Evolutionary conservation across 805 yeast genomes (phyloP), one percentile per base, ranked within the genome.

Genomic region (Candida railenensis): DNA sequence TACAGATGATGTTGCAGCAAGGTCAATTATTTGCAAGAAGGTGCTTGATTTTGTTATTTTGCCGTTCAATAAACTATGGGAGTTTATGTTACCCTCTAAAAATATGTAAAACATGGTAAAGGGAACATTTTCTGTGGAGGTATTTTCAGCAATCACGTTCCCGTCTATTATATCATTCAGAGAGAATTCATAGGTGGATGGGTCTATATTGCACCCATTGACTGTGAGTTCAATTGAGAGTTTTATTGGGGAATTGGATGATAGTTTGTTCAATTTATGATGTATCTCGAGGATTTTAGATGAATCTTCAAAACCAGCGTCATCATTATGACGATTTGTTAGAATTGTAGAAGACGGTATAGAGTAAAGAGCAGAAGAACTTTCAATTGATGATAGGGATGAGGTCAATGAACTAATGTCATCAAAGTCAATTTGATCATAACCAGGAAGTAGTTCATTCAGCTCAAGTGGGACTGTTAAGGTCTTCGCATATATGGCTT

Each of bases 61-160:
- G 4, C 21, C 21, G 11, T 39, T 39, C 7, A 36, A 16, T 12
- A 36, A 15, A 19, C 21, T 36, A 22, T 36, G 39, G 3, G 37
- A 30, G 15, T 18, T 40, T 9, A 34, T 21, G 22, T 42, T 42
- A 20, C 45, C 45, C 22, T 42, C 45, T 18, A 42, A 28, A n/a
- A 42, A 19, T 3, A 42, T 22, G 18, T 42, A 34, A n/a, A 42
- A 22, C 45, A 42, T 42, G 32, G 21, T 33, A 18, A 32, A 42
- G 3, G 39, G 21, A 2, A 42, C 16, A 14, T 4, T 12, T 7
- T 4, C n/a, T 4, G 16, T 16, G 12, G 45, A 42, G 4, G 14
- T 42, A 22, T 34, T 42, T 36, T 42, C 45, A 11, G 32, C 32
- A 3, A 34, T 14, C 18, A 34, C 37, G 16, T 42, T 34, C 15